phyloP scores from a whole-genome alignment of 306 rosid genomes.

The Abrus precatorius region DNA sequence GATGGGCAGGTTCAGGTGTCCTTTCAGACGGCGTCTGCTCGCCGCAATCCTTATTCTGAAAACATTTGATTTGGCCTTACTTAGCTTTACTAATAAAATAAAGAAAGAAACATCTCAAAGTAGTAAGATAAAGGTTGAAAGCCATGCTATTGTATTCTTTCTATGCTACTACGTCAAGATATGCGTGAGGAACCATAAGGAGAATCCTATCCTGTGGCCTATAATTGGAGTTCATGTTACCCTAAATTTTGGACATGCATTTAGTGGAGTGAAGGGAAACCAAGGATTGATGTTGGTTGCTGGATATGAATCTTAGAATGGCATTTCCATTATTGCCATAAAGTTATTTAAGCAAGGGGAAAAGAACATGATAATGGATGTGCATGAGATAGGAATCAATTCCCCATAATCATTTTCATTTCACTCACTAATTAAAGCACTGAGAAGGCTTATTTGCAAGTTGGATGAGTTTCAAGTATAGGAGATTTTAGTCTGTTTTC shows the following conservation, averaged over 20 bases:
- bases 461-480: neutral
- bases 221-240: conserved; percentile 23
- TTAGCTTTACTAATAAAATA: conserved; percentile 1
- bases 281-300: conserved; percentile 27
- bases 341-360: conserved; percentile 49
- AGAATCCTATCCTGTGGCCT: conserved; percentile 41
- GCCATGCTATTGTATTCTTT: conserved; percentile 15
- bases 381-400: conserved; percentile 61
- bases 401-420: conserved; percentile 39
- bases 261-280: neutral
- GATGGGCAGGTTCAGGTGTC: conserved; percentile 52
- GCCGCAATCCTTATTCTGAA: conserved; percentile 69
- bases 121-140: conserved; percentile 35
- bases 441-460: conserved; percentile 54
- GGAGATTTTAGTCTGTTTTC: too few species aligned
- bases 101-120: neutral
- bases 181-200: conserved; percentile 8
- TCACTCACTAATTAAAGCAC: neutral
- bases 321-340: conserved; percentile 76
- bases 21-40: conserved; percentile 59
- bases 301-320: conserved; percentile 75
- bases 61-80: conserved; percentile 29
- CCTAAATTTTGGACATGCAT: conserved; percentile 39
- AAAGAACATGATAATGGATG: conserved; percentile 55
- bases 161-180: conserved; percentile 39